These are phyloP conservation scores for Liriodendron chinense DNA, from an alignment of 164 flowering plant genomes.

Conservation along the genomic window DNA sequence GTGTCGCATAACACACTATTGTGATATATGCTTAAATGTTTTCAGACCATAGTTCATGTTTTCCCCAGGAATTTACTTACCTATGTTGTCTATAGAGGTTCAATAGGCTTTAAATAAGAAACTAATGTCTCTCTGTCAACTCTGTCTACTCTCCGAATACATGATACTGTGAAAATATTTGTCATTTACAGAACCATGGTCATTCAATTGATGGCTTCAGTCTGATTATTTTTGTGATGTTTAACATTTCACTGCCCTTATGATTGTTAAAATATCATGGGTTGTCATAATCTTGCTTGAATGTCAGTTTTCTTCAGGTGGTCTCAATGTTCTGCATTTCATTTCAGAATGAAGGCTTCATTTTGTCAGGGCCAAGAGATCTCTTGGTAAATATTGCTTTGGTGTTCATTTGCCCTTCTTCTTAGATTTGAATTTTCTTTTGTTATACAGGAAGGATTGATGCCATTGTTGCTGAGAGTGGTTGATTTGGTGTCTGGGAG, in stretches of 20 bases:
- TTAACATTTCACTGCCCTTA: no score
- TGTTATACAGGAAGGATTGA: constrained; percentile 56
- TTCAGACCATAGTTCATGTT: not conserved
- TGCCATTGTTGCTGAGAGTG: constrained; percentile 70
- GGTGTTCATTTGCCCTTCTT: not conserved
- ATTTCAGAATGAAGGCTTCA: no score
- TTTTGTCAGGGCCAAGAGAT: no score
- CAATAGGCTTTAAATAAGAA: not conserved
- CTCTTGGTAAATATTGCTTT: not conserved
- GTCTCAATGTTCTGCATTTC: no score
- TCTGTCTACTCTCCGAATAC: no score
- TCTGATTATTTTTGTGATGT: no score
- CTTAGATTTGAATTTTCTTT: not conserved
- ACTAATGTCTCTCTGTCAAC: not conserved
- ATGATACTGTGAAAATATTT: no score
- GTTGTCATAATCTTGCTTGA: not conserved
- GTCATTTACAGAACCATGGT: no score
- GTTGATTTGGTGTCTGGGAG: constrained; percentile 62
- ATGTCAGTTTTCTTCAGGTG: not conserved
- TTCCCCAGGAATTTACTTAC: not conserved
- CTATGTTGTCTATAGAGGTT: not conserved
- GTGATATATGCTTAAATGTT: not conserved
- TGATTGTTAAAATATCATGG: no score
- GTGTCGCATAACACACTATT: not conserved
- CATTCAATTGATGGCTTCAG: no score